A percentile compares a stretch with the other conserved stretches of the same genome.
Evolutionary conservation across 164 flowering plant species (phyloP).

Genomic region (Buxus sempervirens): DNA sequence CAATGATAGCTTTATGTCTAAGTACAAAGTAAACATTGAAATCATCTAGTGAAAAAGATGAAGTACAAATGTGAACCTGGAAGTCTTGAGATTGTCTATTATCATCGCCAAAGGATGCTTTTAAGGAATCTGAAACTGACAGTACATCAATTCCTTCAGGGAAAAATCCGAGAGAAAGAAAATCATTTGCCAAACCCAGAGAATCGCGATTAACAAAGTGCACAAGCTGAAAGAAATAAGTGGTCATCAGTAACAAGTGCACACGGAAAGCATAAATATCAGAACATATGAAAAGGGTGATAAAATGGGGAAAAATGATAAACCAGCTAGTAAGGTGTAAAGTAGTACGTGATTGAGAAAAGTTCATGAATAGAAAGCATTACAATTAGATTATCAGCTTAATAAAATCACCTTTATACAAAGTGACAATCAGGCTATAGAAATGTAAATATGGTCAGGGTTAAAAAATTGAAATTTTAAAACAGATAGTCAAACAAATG

Average conservation of each 20-base stretch:
- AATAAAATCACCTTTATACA: too few relatives aligned
- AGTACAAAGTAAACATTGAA: background rate
- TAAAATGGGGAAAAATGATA: background rate
- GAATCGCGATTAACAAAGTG: conserved; percentile 97
- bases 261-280: background rate
- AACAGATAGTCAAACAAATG: too few relatives aligned
- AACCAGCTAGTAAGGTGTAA: background rate
- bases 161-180: conserved; percentile 91
- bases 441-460: too few relatives aligned
- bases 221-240: conserved; percentile 73
- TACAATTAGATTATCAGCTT: too few relatives aligned
- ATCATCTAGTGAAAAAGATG: background rate
- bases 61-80: conserved; percentile 47
- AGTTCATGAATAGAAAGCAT: too few relatives aligned
- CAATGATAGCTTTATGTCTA: too few relatives aligned
- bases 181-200: conserved; percentile 90
- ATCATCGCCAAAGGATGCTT: conserved; percentile 68
- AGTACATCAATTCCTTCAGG: conserved; percentile 78
- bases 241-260: conserved; percentile 15
- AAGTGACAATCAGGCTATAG: too few relatives aligned
- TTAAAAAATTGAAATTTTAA: too few relatives aligned
- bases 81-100: conserved; percentile 72
- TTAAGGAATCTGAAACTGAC: conserved; percentile 69
- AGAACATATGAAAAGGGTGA: too few relatives aligned
- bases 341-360: background rate